A percentile compares a stretch with the other conserved stretches of the same genome.
These are phyloP conservation scores for Sphaerobolus stellatus DNA, from an alignment of 1,284 basidiomycete species.

Conservation along the genomic window DNA sequence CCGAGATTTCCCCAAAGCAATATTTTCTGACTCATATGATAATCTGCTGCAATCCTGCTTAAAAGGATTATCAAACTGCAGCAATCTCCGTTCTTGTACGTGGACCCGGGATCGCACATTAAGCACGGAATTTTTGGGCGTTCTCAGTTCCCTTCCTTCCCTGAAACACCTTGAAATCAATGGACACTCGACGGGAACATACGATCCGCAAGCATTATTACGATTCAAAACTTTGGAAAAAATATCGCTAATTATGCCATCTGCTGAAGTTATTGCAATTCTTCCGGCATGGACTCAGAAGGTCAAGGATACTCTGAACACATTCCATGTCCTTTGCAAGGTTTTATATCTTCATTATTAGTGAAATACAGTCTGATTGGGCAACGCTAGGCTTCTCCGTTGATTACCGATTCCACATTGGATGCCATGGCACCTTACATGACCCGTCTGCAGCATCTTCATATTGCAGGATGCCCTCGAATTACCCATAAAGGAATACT, in stretches of 20 bases:
- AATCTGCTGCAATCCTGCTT: slow-evolving; percentile 42
- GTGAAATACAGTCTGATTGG: slow-evolving; percentile 8
- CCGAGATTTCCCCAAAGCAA: slow-evolving; percentile 60
- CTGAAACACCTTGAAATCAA: slow-evolving; percentile 67
- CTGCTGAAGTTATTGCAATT: slow-evolving; percentile 46
- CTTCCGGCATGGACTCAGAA: slow-evolving; percentile 51
- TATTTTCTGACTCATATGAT: slow-evolving; percentile 31
- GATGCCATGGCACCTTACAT: slow-evolving; percentile 48
- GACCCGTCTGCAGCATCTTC: slow-evolving; percentile 49
- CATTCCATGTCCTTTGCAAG: slow-evolving; percentile 66
- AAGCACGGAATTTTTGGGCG: slow-evolving; percentile 52
- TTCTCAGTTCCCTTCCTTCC: slow-evolving; percentile 41
- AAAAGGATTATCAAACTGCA: slow-evolving; percentile 56
- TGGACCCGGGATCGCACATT: slow-evolving; percentile 78
- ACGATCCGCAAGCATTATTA: slow-evolving; percentile 49
- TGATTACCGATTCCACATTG: slow-evolving; percentile 57
- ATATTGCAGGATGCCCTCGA: slow-evolving; percentile 63
- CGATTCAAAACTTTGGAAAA: slow-evolving; percentile 48
- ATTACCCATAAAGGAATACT: slow-evolving; percentile 63
- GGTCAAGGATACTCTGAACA: slow-evolving; percentile 46
- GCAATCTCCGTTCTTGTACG: slow-evolving; percentile 56
- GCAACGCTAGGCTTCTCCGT: slow-evolving; percentile 45
- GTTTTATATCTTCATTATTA: too few relatives aligned
- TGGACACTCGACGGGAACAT: slow-evolving; percentile 55
- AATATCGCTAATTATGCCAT: slow-evolving; percentile 72